phyloP scores from a whole-genome alignment of 306 rosid genomes.

The Casuarina equisetifolia region DNA sequence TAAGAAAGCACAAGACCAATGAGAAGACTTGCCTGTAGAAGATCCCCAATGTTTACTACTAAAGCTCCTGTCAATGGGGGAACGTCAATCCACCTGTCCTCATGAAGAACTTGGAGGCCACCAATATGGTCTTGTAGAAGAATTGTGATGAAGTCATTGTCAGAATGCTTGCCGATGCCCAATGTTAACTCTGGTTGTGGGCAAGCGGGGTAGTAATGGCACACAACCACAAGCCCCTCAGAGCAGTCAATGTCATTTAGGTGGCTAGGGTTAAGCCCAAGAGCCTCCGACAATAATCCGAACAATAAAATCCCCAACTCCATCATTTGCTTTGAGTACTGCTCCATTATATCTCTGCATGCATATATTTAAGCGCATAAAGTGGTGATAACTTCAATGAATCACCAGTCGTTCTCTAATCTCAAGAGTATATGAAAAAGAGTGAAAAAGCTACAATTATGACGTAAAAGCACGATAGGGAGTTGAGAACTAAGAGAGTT shows the following conservation, averaged over 20 bases:
- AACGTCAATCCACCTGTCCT: neutral
- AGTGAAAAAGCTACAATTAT: too few relatives aligned
- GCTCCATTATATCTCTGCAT: neutral
- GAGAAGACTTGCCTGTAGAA: conserved; percentile 6
- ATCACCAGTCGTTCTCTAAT: too few relatives aligned
- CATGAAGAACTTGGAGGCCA: conserved; percentile 25
- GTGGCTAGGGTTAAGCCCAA: conserved; percentile 5
- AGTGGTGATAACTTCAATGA: neutral
- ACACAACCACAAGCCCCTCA: neutral
- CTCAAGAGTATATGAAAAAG: too few relatives aligned
- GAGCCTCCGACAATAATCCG: conserved; percentile 1
- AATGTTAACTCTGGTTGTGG: conserved; percentile 3
- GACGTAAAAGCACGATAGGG: too few relatives aligned
- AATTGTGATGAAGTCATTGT: conserved; percentile 20
- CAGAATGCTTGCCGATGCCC: conserved; percentile 19
- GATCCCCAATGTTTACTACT: neutral
- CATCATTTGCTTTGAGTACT: conserved; percentile 28
- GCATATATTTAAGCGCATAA: neutral
- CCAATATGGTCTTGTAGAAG: conserved; percentile 36
- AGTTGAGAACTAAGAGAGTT: too few relatives aligned
- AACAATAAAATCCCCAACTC: conserved; percentile 3
- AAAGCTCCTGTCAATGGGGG: neutral
- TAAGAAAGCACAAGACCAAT: neutral
- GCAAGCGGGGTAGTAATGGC: conserved; percentile 14
- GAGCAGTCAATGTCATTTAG: neutral